Evolutionary conservation across 2,329 filamentous ascomycete species (phyloP), one percentile per base, ranked within the genome.

Genomic region (Epichloe gansuensis): DNA sequence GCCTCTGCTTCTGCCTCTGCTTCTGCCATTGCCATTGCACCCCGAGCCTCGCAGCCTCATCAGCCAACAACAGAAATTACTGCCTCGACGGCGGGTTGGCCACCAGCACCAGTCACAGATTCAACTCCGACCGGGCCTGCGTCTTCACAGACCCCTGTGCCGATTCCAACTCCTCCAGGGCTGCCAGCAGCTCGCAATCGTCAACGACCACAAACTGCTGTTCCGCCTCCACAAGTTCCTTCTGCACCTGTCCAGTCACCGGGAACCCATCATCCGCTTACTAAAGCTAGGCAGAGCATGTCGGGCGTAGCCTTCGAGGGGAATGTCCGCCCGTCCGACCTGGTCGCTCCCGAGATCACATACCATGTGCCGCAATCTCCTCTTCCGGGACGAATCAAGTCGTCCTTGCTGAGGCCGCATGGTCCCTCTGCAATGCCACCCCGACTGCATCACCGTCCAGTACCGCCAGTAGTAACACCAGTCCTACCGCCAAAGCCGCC

Each of bases 271-370:
- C 34, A 21, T 49, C 12, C 17, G 17, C 17, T 21, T 38, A 31
- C 13, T 46, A 7, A 17, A 12, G n/a, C 34, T 23, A 48, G 49
- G 17, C 47, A 47, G 23, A 56, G 44, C 17, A 53, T 55, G 53
- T 46, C 53, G 6, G 39, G 38, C n/a, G 40, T 17, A 4, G 34
- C 34, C 34, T 40, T 54, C 36, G 61, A 60, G 42, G 60, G 61
- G 15, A 58, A 58, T 44, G 51, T 61, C 25, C 65, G 66, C 4
- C 62, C 62, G 7, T 64, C 68, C 15, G 62, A 66, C 53, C 58
- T 70, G 15, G 66, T 69, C 54, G 65, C 67, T 13, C 69, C 68
- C n/a, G 66, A 71, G 52, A 69, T 69, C 49, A 66, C 66, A 35
- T 70, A 71, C 52, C 68, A 71, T 50, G 64, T 66, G 2, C 64